These are phyloP conservation scores for Zymoseptoria passerinii DNA, from an alignment of 2,329 filamentous ascomycete species.

Conservation along the genomic window DNA sequence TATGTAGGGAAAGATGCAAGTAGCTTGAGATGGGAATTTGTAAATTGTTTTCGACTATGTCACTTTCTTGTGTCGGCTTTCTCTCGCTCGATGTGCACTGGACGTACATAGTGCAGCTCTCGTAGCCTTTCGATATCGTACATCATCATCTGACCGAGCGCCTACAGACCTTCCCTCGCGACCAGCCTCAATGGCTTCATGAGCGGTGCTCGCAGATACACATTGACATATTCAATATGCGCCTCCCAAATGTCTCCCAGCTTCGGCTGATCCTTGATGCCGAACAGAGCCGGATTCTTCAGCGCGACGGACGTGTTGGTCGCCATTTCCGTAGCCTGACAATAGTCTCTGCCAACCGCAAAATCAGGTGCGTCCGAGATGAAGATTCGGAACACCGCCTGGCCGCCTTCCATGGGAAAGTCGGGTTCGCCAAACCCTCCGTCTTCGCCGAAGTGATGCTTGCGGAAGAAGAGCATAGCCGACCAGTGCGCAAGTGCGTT, in stretches of 20 bases:
- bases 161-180: conserved; percentile 12
- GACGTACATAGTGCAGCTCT: too few species aligned
- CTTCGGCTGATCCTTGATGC: conserved; percentile 14
- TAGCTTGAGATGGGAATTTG: neutral
- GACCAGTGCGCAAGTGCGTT: conserved; percentile 42
- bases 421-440: neutral
- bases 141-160: neutral
- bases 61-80: neutral
- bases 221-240: conserved; percentile 31
- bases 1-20: neutral
- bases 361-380: neutral
- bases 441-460: conserved; percentile 46
- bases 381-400: conserved; percentile 7
- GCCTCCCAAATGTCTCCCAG: conserved; percentile 42
- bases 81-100: neutral
- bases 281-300: conserved; percentile 9
- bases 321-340: conserved; percentile 12
- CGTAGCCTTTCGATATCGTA: neutral
- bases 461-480: conserved; percentile 48
- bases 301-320: conserved; percentile 15
- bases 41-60: neutral
- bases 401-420: conserved; percentile 5
- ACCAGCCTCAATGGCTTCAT: conserved; percentile 34
- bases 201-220: conserved; percentile 26
- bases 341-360: neutral